Evolutionary conservation across 352 stramenopile species (phyloP), one percentile per base, ranked within the genome.

Genomic region (Nothophytophthora sp.): DNA sequence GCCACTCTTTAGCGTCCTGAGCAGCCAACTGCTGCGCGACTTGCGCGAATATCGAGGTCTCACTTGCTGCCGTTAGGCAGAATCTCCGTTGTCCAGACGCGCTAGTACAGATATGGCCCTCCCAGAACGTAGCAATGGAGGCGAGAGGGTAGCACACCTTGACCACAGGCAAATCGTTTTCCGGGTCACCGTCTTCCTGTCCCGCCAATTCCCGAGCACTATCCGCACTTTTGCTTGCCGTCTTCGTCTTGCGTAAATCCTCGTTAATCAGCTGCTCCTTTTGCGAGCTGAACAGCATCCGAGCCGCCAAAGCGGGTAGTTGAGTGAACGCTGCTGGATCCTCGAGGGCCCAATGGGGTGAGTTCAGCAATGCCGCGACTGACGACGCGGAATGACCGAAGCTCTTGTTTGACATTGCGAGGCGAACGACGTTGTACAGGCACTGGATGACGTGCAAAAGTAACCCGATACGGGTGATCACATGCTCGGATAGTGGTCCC

Each of bases 391-490:
- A 35, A 12, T 37, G 11, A 40, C 32, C 61, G 29, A 60, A 63
- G 3, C 32, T 39, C 18, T 67, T 67, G 56, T 51, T 51, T 15
- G 60, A 15, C 3, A 86, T 43, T 3, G 72, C 47, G 23, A 85
- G 27, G 1, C 72, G 77, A 40, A 73, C 35, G 8, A 70, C 44
- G 33, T 53, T 64, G 32, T 68, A 80, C 4, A 79, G 37, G 38
- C 63, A 73, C 6, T 65, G 63, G 27, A 86, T 88, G 9, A 83
- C 32, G 15, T 70, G 47, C 23, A 86, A 35, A 8, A 88, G 49
- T 20, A 77, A 22, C 12, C 59, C 50, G 12, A 83, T 62, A 0
- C 74, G 64, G 36, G 57, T 50, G 0, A 83, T 22, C n/a, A 62
- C 55, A 27, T 56, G 45, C 0, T 29, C 43, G 2, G 33, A 44